Percentiles rank a stretch among this genome's conserved stretches.
Evolutionary conservation across 768 basidiomycete genomes (phyloP).

Genomic region (Lyophyllum semitale): DNA sequence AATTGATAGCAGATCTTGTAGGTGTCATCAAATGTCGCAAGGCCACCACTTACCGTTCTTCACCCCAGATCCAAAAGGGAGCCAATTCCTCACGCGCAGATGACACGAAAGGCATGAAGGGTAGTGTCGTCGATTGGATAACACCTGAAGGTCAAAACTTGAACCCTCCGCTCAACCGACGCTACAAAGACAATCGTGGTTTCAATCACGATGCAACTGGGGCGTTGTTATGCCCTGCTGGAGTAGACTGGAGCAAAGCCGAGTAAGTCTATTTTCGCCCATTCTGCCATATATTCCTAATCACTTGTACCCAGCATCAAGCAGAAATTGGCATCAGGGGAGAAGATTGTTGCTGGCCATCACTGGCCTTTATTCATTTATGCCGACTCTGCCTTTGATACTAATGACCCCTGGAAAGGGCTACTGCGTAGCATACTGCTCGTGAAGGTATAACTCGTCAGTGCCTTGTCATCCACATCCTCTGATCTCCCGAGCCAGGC

Average conservation of each 20-base stretch:
- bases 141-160: neutral
- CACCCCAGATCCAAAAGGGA: slow-evolving; percentile 1
- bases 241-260: neutral
- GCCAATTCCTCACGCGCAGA: neutral
- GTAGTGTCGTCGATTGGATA: neutral
- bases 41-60: neutral
- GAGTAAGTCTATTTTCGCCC: neutral
- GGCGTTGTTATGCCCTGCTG: neutral
- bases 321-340: neutral
- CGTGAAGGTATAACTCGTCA: too few relatives aligned
- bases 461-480: too few relatives aligned
- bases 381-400: neutral
- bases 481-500: too few relatives aligned
- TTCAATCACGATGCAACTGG: slow-evolving; percentile 2
- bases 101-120: neutral
- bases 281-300: neutral
- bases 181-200: neutral
- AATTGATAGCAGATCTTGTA: neutral
- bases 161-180: too few relatives aligned
- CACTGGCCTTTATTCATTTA: neutral
- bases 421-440: too few relatives aligned
- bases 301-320: neutral
- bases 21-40: neutral
- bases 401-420: too few relatives aligned
- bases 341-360: neutral